These are phyloP conservation scores for Bidens hawaiensis DNA, from an alignment of 140 eudicot species.

Conservation along the genomic window DNA sequence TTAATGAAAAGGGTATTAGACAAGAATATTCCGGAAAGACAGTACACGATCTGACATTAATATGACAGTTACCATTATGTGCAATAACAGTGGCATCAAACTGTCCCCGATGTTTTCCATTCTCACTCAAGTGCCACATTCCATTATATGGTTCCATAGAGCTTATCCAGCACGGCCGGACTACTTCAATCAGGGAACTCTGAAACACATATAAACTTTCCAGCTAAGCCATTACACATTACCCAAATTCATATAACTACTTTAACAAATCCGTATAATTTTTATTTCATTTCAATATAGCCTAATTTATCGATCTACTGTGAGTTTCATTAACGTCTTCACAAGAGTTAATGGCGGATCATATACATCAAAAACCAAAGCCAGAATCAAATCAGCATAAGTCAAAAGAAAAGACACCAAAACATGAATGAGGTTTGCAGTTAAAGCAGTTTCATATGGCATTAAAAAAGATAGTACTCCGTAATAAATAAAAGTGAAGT, in stretches of 20 bases:
- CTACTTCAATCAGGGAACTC: conserved; percentile 66
- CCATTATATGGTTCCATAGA: conserved; percentile 82
- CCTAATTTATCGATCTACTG: background rate
- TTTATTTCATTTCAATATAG: background rate
- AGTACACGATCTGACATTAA: background rate
- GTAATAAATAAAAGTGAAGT: background rate
- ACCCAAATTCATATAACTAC: conserved; percentile 6
- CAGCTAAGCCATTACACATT: conserved; percentile 1
- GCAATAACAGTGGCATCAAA: conserved; percentile 89
- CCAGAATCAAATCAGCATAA: background rate
- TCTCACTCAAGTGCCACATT: conserved; percentile 95
- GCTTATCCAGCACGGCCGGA: conserved; percentile 95
- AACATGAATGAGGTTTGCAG: no score
- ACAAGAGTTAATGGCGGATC: background rate
- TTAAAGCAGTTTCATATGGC: background rate
- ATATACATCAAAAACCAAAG: background rate
- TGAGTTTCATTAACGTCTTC: background rate
- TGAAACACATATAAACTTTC: conserved; percentile 28
- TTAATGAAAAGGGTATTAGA: no score
- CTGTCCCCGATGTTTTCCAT: conserved; percentile 79
- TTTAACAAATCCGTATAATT: background rate
- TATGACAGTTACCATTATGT: conserved; percentile 92
- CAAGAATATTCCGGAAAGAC: background rate
- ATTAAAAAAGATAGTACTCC: background rate
- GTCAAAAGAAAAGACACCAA: background rate